Percentiles rank a stretch among this genome's conserved stretches.
These are phyloP conservation scores for Lophiotrema nucula DNA, from an alignment of 495 filamentous ascomycete genomes.

Conservation along the genomic window DNA sequence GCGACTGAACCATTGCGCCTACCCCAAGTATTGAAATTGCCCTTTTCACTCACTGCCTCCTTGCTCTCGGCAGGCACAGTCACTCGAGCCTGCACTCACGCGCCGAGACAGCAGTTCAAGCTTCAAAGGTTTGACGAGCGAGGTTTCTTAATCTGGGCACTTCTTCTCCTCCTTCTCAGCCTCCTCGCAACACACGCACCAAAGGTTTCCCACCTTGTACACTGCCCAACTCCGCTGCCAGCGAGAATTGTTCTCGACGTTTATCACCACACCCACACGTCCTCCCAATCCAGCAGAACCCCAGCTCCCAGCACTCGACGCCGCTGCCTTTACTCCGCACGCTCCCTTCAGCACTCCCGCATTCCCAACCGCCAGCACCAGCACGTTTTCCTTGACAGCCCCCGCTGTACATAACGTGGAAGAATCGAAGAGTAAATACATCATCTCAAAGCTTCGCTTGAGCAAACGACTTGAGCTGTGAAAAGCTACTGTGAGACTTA, in stretches of 20 bases:
- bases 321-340: constrained; percentile 35
- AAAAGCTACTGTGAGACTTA: constrained; percentile 15
- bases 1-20: too few relatives aligned
- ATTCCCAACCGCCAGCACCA: constrained; percentile 57
- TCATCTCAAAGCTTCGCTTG: constrained; percentile 11
- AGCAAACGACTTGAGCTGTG: constrained; percentile 12
- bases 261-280: too few relatives aligned
- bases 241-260: too few relatives aligned
- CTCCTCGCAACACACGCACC: constrained; percentile 17
- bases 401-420: constrained; percentile 81
- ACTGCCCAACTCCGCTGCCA: not conserved
- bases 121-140: constrained; percentile 29
- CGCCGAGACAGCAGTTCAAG: too few relatives aligned
- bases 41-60: too few relatives aligned
- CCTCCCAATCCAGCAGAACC: too few relatives aligned
- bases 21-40: too few relatives aligned
- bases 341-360: constrained; percentile 27
- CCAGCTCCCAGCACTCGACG: constrained; percentile 22
- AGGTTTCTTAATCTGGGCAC: constrained; percentile 24
- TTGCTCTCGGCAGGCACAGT: too few relatives aligned
- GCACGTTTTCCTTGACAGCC: constrained; percentile 80
- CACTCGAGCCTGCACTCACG: too few relatives aligned
- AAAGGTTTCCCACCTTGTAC: not conserved
- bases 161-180: constrained; percentile 4
- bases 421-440: constrained; percentile 50